Conservation (phyloP, 495 filamentous ascomycete species). For the Penicillium herquei region DNA sequence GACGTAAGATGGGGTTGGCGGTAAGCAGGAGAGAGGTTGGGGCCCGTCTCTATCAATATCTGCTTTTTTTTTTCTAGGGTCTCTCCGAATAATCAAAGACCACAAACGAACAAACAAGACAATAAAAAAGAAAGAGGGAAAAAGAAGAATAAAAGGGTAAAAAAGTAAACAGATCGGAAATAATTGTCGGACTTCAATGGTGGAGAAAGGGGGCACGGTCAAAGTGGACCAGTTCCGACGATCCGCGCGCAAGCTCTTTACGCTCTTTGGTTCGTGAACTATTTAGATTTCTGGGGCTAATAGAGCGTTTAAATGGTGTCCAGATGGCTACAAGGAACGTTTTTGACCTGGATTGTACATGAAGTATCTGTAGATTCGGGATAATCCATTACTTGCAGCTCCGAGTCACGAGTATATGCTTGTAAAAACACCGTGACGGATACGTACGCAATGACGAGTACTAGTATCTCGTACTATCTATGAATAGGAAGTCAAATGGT, state of each 20-base stretch:
- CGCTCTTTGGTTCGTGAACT: slow-evolving; percentile 6
- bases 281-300: slow-evolving; percentile 4
- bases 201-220: slow-evolving; percentile 14
- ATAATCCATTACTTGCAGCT: too few relatives aligned
- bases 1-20: slow-evolving; percentile 1
- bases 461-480: too few relatives aligned
- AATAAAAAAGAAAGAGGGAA: neutral
- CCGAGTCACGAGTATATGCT: too few relatives aligned
- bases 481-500: too few relatives aligned
- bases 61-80: neutral
- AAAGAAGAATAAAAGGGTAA: neutral
- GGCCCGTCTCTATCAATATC: neutral
- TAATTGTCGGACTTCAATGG: slow-evolving; percentile 5
- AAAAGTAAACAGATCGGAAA: slow-evolving; percentile 3
- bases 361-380: too few relatives aligned
- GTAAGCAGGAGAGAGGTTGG: neutral
- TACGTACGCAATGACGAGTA: too few relatives aligned
- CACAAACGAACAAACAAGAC: neutral
- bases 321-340: too few relatives aligned
- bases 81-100: too few relatives aligned
- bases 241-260: slow-evolving; percentile 1
- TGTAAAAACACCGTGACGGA: too few relatives aligned
- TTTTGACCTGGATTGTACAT: too few relatives aligned
- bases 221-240: neutral
- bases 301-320: neutral